Percentiles rank a stretch among this genome's conserved stretches.
phyloP scores from a whole-genome alignment of 306 rosid species.

The Cicer chorassanicum region DNA sequence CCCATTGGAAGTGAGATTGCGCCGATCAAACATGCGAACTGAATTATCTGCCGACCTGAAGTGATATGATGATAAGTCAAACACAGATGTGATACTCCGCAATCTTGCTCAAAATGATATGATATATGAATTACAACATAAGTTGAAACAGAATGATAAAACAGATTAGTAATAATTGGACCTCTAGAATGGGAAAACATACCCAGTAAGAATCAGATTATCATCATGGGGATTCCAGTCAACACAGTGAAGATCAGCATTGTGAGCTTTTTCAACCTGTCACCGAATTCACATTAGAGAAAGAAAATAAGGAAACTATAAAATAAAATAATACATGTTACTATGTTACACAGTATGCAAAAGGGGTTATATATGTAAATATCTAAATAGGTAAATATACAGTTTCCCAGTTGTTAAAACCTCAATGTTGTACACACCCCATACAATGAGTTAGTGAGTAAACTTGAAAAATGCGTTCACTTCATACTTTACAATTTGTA shows the following conservation, averaged over 20 bases:
- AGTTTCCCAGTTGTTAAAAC: not conserved
- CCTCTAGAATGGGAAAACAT: constrained; percentile 40
- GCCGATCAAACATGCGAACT: constrained; percentile 94
- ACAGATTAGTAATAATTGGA: constrained; percentile 11
- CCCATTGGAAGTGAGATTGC: constrained; percentile 85
- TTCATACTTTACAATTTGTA: not conserved
- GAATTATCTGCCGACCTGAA: constrained; percentile 97
- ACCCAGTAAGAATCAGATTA: constrained; percentile 92
- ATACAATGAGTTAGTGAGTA: not conserved
- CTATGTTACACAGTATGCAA: not conserved
- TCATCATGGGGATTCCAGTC: constrained; percentile 98
- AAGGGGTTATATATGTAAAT: constrained; percentile 10
- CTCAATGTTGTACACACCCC: constrained; percentile 4
- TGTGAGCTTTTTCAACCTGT: constrained; percentile 95
- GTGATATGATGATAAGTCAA: constrained; percentile 41
- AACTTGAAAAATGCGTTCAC: not conserved
- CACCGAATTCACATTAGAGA: constrained; percentile 28
- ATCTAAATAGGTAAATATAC: not conserved
- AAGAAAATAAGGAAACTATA: constrained; percentile 1
- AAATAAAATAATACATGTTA: not conserved
- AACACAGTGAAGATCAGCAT: constrained; percentile 99
- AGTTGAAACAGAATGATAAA: constrained; percentile 7
- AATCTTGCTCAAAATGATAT: not conserved
- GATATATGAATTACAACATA: not conserved
- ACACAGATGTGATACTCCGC: not conserved